Evolutionary conservation across 1,139 yeast genomes (phyloP), one percentile per base, ranked within the genome.

Genomic region (Arxiozyma slooffiae): DNA sequence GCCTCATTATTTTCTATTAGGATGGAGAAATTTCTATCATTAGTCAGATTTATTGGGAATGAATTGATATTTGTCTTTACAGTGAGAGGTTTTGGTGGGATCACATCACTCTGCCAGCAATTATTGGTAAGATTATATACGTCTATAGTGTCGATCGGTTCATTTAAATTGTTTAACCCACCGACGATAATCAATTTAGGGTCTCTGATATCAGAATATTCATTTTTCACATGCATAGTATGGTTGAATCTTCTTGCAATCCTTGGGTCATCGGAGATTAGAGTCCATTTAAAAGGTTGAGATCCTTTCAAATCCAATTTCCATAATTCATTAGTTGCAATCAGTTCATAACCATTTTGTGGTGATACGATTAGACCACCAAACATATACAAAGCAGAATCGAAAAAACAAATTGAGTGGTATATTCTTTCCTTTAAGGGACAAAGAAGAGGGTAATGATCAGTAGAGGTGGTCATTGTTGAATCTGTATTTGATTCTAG

Each of bases 251-350:
- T 69, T 21, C 71, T 58, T 1, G 67, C 53, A 11, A 61, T 56
- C 5, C 64, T 66, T 1, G 69, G 62, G 48, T 71, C 80, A 53
- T 72, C 75, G 53, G 77, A 76, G 1, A 81, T 63, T 49, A 80
- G 70, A 0, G 63, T 64, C 90, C 90, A 84, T 20, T 64, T 63
- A 47, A 71, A 71, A 1, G 74, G 66, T 20, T 64, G 62, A 47
- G 71, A 71, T 1, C 74, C 66, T 22, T 17, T 41, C 46, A 81
- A 66, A 61, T 81, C 77, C 56, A 82, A 77, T 55, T 74, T 76
- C 90, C 92, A 84, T 20, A 82, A 66, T 57, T 84, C 92, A 57
- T 81, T 81, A n/a, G 74, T 60, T 0, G 85, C 79, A 2, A 70
- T 68, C 24, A 82, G 63, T 46, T 67, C 66, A 50, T 67, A 66